A percentile compares a stretch with the other conserved stretches of the same genome.
Conservation (phyloP, 371 early-diverging fungal genomes). For the Mortierella sp. region DNA sequence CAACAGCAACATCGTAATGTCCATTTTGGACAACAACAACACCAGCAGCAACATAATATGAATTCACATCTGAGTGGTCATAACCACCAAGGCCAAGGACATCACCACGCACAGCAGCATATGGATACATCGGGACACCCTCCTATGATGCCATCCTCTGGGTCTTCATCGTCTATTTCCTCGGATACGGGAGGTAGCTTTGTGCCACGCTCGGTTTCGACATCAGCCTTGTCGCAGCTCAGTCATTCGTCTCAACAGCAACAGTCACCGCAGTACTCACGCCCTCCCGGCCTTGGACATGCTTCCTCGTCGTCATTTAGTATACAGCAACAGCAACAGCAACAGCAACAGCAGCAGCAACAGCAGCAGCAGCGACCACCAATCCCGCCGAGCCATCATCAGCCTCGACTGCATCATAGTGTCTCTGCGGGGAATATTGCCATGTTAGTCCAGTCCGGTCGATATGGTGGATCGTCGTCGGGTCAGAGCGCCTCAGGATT, state of each 20-base stretch:
- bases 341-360: slow-evolving; percentile 16
- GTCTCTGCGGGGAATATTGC: slow-evolving; percentile 44
- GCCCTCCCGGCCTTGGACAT: slow-evolving; percentile 8
- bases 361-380: slow-evolving; percentile 47
- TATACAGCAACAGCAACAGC: slow-evolving; percentile 9
- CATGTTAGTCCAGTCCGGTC: slow-evolving; percentile 22
- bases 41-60: slow-evolving; percentile 17
- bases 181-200: background rate
- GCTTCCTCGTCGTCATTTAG: slow-evolving; percentile 3
- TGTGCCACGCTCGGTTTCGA: background rate
- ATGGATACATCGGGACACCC: background rate
- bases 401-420: slow-evolving; percentile 52
- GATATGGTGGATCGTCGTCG: slow-evolving; percentile 4
- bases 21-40: slow-evolving; percentile 34
- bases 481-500: background rate
- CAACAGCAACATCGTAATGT: slow-evolving; percentile 28
- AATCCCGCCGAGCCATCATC: slow-evolving; percentile 39
- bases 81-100: background rate
- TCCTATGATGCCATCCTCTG: background rate
- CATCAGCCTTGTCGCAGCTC: background rate
- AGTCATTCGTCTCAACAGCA: background rate
- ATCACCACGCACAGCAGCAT: slow-evolving; percentile 1
- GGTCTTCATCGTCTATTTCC: background rate
- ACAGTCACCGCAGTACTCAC: slow-evolving; percentile 20
- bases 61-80: background rate